A percentile compares a stretch with the other conserved stretches of the same genome.
Conservation (phyloP, 2,329 filamentous ascomycete genomes). For the Ophiostoma australiae region DNA sequence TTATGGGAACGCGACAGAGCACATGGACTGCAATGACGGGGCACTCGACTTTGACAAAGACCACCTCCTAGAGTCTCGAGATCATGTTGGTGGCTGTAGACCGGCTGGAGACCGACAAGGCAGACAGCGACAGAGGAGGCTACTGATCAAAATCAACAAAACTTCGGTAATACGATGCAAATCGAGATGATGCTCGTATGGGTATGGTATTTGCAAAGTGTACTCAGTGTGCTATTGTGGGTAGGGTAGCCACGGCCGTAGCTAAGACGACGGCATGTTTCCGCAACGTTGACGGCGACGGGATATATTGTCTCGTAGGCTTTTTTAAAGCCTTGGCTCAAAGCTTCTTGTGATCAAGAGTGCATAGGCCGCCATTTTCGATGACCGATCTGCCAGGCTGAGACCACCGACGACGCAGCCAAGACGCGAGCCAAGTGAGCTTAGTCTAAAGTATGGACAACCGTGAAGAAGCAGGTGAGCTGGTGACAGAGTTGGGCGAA, state of each 20-base stretch:
- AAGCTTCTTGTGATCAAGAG: constrained; percentile 6
- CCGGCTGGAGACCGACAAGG: neutral
- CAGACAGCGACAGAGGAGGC: neutral
- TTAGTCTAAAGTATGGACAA: no score
- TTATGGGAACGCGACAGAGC: neutral
- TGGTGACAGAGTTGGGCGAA: no score
- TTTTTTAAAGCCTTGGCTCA: neutral
- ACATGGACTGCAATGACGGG: neutral
- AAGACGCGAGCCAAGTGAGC: constrained; percentile 10
- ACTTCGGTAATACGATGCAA: neutral
- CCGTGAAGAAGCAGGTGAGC: neutral
- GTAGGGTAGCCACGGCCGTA: neutral
- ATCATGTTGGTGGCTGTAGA: neutral
- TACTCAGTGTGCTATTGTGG: neutral
- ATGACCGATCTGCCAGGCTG: constrained; percentile 15
- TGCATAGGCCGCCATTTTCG: neutral
- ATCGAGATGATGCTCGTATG: neutral
- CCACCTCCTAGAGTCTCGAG: neutral
- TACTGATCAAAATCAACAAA: neutral
- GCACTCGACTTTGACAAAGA: neutral
- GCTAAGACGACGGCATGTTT: neutral
- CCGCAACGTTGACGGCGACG: neutral
- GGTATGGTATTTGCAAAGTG: neutral
- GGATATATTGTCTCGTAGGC: neutral
- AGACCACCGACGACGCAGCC: constrained; percentile 14